Base-by-base conservation (phyloP, 495 filamentous ascomycete species). In the Penicillium simplicissimum region DNA sequence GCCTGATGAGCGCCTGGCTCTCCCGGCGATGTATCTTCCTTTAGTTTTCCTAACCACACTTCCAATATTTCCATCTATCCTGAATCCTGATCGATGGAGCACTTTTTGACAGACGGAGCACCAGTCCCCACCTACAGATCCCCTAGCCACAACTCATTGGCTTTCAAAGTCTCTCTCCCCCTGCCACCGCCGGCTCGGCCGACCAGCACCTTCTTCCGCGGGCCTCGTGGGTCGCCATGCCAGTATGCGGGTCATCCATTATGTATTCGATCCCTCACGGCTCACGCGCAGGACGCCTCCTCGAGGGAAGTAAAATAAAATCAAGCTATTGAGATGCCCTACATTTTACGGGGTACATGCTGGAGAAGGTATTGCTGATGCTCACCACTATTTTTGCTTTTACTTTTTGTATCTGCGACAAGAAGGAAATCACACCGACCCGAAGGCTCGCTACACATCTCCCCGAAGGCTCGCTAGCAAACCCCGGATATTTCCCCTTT, bases 161-260 rank as follows among this genome's bases (percentile, higher is more conserved):
- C 40, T 35, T 35, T 53, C 17, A 10, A 17, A 33, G 49, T 13
- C 25, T 36, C 21, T 53, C n/a, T 10, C 28, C 55, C 55, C 56
- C 40, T 42, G 33, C 37, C 31, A 57, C 53, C 54, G 19, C 60
- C 54, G 60, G 54, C 19, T 52, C 60, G 60, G 60, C 45, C 53
- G 59, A 57, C 28, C 47, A 13, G 19, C 37, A 13, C 38, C 40
- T 33, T 49, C 56, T 33, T 23, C 34, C 31, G 14, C 34, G 28
- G 19, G 34, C 35, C 59, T 61, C 54, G 55, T 62, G 56, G 47
- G 60, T 58, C 60, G 48, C 57, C 28, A 58, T 62, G 55, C 36
- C 55, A 62, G 58, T 55, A 62, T 62, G 55, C 59, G 51, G 51
- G 51, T 53, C 51, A 57, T 56, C 17, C 25, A 34, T 58, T 43